Conservation (phyloP, 2,329 filamentous ascomycete genomes). For the Diatrype stigma region DNA sequence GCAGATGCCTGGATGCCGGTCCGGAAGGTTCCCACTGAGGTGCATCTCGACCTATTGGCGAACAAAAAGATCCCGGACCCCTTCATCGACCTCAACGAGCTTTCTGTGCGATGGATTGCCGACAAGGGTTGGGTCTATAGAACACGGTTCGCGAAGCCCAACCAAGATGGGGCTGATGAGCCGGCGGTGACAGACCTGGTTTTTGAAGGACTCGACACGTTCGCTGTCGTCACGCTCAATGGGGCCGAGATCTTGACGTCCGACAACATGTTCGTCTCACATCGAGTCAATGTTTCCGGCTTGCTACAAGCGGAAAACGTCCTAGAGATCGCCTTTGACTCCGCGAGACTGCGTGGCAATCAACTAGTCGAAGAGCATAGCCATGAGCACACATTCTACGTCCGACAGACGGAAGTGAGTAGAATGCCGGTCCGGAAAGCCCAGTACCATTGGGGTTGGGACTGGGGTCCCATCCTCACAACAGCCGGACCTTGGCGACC, state of each 20-base stretch:
- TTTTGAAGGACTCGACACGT: constrained; percentile 63
- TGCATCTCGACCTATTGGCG: constrained; percentile 34
- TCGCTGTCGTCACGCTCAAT: constrained; percentile 55
- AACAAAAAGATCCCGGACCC: constrained; percentile 48
- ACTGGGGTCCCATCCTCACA: constrained; percentile 63
- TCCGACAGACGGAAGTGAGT: constrained; percentile 41
- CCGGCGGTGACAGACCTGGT: constrained; percentile 42
- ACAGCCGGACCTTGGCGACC: constrained; percentile 64
- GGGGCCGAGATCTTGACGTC: constrained; percentile 47
- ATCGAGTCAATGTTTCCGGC: constrained; percentile 49
- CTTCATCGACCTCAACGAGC: constrained; percentile 58
- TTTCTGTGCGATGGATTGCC: constrained; percentile 57
- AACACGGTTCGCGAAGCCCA: constrained; percentile 28
- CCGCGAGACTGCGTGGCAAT: constrained; percentile 48
- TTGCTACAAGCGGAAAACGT: constrained; percentile 37
- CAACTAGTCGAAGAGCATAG: constrained; percentile 47
- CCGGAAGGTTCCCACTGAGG: constrained; percentile 29
- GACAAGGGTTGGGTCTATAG: constrained; percentile 58
- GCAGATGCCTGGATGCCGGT: constrained; percentile 30
- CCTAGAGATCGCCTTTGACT: constrained; percentile 54
- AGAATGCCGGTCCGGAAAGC: constrained; percentile 56
- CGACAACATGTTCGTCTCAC: constrained; percentile 62
- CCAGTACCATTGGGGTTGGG: constrained; percentile 70
- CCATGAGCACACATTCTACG: constrained; percentile 52
- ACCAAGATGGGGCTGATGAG: not conserved